Conservation (phyloP, 2,329 filamentous ascomycete species). For the Colletotrichum agaves region DNA sequence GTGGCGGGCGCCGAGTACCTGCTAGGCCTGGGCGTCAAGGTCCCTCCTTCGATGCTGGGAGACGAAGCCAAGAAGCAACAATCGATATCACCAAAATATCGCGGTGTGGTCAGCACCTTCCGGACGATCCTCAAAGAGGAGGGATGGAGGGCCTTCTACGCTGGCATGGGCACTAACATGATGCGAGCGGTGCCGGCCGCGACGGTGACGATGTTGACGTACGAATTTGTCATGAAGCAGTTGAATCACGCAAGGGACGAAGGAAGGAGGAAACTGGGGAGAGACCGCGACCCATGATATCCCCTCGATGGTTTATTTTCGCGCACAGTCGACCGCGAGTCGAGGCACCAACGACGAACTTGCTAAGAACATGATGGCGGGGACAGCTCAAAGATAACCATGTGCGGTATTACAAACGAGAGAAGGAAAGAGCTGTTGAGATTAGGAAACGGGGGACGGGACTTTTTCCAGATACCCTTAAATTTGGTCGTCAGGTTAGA, state of each 20-base stretch:
- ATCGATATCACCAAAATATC: conserved; percentile 67
- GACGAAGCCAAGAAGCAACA: conserved; percentile 44
- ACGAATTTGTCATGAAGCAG: conserved; percentile 78
- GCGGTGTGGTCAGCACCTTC: conserved; percentile 83
- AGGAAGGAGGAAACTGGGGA: conserved; percentile 48
- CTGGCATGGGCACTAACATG: conserved; percentile 97
- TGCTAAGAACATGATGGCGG: conserved; percentile 17
- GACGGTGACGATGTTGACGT: conserved; percentile 97
- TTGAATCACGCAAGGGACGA: conserved; percentile 57
- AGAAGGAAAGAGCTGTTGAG: conserved; percentile 30
- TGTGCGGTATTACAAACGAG: conserved; percentile 14
- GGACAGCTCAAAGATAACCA: conserved; percentile 6
- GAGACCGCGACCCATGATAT: conserved; percentile 25
- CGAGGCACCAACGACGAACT: conserved; percentile 40
- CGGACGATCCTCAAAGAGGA: conserved; percentile 89
- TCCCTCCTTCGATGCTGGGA: conserved; percentile 56
- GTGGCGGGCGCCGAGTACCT: conserved; percentile 64
- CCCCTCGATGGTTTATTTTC: background rate
- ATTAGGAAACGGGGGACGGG: conserved; percentile 35
- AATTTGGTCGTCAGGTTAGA: conserved; percentile 48
- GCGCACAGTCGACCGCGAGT: background rate
- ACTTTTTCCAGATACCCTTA: conserved; percentile 48
- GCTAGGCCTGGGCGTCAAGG: conserved; percentile 59
- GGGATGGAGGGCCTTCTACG: conserved; percentile 96
- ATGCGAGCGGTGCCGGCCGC: conserved; percentile 94